Conservation (phyloP, 1,139 yeast genomes). For the Debaryomyces psychrophilus region DNA sequence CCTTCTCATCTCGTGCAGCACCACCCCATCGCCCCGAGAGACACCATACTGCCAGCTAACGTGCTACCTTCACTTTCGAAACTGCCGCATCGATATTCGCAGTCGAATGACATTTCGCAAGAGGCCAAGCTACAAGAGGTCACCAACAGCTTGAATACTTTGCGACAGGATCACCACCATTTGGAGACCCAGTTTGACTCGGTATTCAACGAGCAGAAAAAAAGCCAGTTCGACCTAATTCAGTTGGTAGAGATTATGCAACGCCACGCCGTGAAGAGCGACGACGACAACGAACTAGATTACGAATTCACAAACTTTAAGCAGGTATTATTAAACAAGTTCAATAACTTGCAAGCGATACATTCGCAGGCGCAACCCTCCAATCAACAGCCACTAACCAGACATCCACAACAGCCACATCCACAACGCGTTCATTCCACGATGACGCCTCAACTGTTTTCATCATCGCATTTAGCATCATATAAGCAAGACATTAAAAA, state of each 20-base stretch:
- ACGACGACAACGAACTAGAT: slow-evolving; percentile 2
- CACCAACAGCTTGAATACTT: slow-evolving; percentile 35
- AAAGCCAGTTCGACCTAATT: slow-evolving; percentile 53
- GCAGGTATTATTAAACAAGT: slow-evolving; percentile 8
- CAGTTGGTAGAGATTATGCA: slow-evolving; percentile 52
- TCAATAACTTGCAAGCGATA: slow-evolving; percentile 9
- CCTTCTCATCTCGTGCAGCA: slow-evolving; percentile 16
- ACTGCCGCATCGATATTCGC: slow-evolving; percentile 13
- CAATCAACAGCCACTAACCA: slow-evolving; percentile 4
- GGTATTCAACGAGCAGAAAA: slow-evolving; percentile 48
- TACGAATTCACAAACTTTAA: slow-evolving; percentile 12
- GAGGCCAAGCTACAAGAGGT: slow-evolving; percentile 38
- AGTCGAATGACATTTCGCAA: slow-evolving; percentile 8
- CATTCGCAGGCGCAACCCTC: neutral
- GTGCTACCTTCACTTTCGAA: slow-evolving; percentile 15
- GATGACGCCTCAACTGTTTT: slow-evolving; percentile 40
- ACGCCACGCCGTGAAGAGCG: slow-evolving; percentile 17
- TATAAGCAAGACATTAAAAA: slow-evolving; percentile 22
- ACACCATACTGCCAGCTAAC: slow-evolving; percentile 9
- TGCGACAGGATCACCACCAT: slow-evolving; percentile 41
- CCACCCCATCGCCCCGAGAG: slow-evolving; percentile 2
- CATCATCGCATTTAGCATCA: slow-evolving; percentile 39
- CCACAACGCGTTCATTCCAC: slow-evolving; percentile 15
- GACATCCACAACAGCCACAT: slow-evolving; percentile 7
- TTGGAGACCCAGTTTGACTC: slow-evolving; percentile 48